phyloP scores from a whole-genome alignment of 1,284 basidiomycete species.

The Boletus calvinii region DNA sequence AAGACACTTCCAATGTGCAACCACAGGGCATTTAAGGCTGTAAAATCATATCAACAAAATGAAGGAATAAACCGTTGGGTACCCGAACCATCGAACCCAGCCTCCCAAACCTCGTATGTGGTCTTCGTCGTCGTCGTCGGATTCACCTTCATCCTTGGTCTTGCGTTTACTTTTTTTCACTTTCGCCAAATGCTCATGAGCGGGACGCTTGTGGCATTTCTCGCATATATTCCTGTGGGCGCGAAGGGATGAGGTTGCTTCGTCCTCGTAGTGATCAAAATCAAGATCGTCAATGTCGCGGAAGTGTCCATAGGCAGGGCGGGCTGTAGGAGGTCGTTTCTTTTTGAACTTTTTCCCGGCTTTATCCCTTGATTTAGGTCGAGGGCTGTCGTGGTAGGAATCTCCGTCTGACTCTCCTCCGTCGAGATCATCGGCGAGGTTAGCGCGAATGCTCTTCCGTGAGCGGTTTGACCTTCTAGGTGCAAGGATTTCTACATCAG shows the following conservation, averaged over 20 bases:
- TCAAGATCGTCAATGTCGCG: slow-evolving; percentile 57
- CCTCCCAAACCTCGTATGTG: slow-evolving; percentile 62
- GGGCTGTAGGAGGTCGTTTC: slow-evolving; percentile 43
- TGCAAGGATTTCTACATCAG: slow-evolving; percentile 30
- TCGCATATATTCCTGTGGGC: slow-evolving; percentile 67
- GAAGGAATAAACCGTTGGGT: slow-evolving; percentile 1
- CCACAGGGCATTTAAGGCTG: slow-evolving; percentile 75
- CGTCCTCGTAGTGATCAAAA: slow-evolving; percentile 56
- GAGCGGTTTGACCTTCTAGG: slow-evolving; percentile 39
- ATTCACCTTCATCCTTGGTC: slow-evolving; percentile 36
- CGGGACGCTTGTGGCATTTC: slow-evolving; percentile 62
- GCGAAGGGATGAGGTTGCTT: slow-evolving; percentile 52
- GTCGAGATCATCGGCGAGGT: slow-evolving; percentile 36
- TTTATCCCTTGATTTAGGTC: slow-evolving; percentile 15
- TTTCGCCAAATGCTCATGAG: slow-evolving; percentile 52
- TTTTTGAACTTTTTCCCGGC: slow-evolving; percentile 27
- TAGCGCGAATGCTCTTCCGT: slow-evolving; percentile 37
- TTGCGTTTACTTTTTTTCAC: slow-evolving; percentile 44
- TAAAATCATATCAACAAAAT: slow-evolving; percentile 9
- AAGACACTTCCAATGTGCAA: slow-evolving; percentile 81
- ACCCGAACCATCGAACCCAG: slow-evolving; percentile 79
- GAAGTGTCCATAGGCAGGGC: slow-evolving; percentile 67
- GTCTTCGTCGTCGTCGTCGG: slow-evolving; percentile 56
- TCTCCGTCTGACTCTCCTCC: slow-evolving; percentile 34
- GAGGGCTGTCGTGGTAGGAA: slow-evolving; percentile 34